Evolutionary conservation across 73 alveolate species (phyloP), one percentile per base, ranked within the genome.

Genomic region (Stentor coeruleus): DNA sequence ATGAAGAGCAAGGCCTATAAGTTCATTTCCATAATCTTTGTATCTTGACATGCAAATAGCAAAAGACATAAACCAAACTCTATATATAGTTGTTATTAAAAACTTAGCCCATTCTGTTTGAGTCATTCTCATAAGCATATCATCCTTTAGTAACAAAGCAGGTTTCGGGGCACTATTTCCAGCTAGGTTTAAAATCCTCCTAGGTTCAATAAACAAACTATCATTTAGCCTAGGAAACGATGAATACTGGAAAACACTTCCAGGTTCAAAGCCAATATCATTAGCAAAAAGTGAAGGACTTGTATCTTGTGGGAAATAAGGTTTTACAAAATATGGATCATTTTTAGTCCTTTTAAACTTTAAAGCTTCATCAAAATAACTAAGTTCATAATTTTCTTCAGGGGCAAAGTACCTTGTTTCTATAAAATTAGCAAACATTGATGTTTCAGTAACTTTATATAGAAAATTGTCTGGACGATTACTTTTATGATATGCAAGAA

Each of bases 91-190:
- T 38, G 90, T 89, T 33, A 39, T 38, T 4, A 87, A 59, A 77
- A 74, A 90, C 41, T 83, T 75, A 30, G 88, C 93, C 93, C 96
- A 90, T 38, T 90, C 90, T 28, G 89, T 38, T 57, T 90, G 91
- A 41, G 87, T 86, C 91, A 87, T 87, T 42, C 85, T 83, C 80
- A 41, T 55, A 38, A 88, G 40, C 82, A 75, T 58, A n/a, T 88
- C 94, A 35, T 85, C 88, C 4, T 33, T 81, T 20, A 85, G 38
- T 0, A 86, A 37, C 41, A 86, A 74, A 38, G 79, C 76, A 11
- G 79, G 74, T 66, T 80, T 38, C 35, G 86, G 72, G 28, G 86
- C 89, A 26, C 81, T 59, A 39, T 81, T 89, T 39, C 81, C 83
- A 3, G 75, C 83, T 58, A 82, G 86, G 6, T 60, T 74, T 55